Evolutionary conservation across 495 filamentous ascomycete genomes (phyloP), one percentile per base, ranked within the genome.

Genomic region (Penicillium manginii): DNA sequence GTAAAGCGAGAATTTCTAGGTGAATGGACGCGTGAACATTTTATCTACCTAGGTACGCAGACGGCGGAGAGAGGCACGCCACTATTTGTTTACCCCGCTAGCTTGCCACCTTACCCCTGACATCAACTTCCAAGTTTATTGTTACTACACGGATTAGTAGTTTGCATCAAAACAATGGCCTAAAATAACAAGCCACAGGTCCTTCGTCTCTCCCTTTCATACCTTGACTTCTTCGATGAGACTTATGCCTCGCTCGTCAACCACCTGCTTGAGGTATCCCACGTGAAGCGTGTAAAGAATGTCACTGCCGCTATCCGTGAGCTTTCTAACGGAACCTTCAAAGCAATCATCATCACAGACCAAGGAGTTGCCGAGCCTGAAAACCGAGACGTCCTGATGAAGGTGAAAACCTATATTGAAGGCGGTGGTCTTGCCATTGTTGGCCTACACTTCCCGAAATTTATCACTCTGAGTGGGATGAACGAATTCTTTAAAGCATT

Each of bases 401-500:
- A 57, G 49, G 31, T 62, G 1, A 52, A 55, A 45, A 6, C 42
- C 4, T 66, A 66, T 39, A 49, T 56, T 26, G 21, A 64, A 31
- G 59, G 68, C 21, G 63, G 56, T 14, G 60, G 63, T 7, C 70
- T 69, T 42, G 63, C 70, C 32, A 68, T 74, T 0, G 46, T 73
- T 51, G 64, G 64, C n/a, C 63, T 63, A n/a, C 48, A 64, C 17
- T 75, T 76, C 64, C 61, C 65, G 52, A 71, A 29, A 54, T 66
- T 65, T 42, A 55, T 62, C 22, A 49, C 8, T 11, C 29, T 35
- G 50, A 56, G 63, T 42, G 33, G 55, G 14, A 63, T 78, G 26
- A 48, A 62, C 5, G 48, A 51, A 9, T 70, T 73, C 54, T 74
- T 62, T 46, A 19, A 60, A 9, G 48, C 31, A 15, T 67, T 74